phyloP scores from a whole-genome alignment of 371 early-diverging fungal species.

The Mucor sp. region DNA sequence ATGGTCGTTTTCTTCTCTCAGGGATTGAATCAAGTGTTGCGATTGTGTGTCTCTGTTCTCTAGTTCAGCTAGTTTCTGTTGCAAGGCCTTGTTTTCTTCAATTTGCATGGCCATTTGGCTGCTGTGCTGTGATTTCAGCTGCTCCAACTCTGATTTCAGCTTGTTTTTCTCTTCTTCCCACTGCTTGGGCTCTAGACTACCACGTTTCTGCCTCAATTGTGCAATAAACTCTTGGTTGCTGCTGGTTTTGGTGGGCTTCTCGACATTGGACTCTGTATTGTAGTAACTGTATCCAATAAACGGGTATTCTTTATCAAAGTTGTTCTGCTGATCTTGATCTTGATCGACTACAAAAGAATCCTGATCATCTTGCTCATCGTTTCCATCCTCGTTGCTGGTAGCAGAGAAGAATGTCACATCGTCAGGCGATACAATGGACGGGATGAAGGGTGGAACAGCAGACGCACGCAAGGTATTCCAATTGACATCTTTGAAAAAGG shows the following conservation, averaged over 20 bases:
- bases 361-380: slow-evolving; percentile 32
- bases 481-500: slow-evolving; percentile 83
- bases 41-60: background rate
- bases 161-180: background rate
- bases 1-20: background rate
- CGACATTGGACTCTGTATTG: background rate
- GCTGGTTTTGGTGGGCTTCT: background rate
- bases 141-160: background rate
- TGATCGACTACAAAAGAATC: slow-evolving; percentile 29
- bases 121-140: background rate
- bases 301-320: slow-evolving; percentile 69
- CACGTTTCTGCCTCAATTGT: background rate
- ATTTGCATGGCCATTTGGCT: background rate
- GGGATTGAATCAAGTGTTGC: background rate
- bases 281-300: slow-evolving; percentile 74
- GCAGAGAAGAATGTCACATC: slow-evolving; percentile 88
- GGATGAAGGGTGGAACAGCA: slow-evolving; percentile 77
- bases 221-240: background rate
- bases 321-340: slow-evolving; percentile 33
- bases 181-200: background rate
- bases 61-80: background rate
- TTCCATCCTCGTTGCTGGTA: slow-evolving; percentile 59
- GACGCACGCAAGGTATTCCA: slow-evolving; percentile 62
- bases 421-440: slow-evolving; percentile 75
- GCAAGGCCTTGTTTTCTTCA: background rate